phyloP scores from a whole-genome alignment of 164 flowering plant genomes.

The Tinospora cordifolia region DNA sequence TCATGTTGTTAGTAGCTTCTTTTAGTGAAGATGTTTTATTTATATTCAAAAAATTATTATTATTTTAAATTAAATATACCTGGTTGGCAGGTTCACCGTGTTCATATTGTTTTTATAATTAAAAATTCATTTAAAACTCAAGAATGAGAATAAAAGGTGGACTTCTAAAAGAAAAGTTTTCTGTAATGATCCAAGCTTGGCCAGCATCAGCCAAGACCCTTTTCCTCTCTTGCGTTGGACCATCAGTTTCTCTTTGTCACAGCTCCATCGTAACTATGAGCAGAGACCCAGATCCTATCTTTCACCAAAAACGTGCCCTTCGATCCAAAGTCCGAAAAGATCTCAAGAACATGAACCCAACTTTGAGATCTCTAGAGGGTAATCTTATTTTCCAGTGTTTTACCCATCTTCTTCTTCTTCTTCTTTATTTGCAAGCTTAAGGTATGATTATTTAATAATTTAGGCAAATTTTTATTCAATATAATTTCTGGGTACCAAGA shows the following conservation, averaged over 20 bases:
- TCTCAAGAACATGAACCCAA: conserved; percentile 64
- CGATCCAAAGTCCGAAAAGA: conserved; percentile 53
- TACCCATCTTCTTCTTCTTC: background rate
- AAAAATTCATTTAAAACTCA: background rate
- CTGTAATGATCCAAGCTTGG: conserved; percentile 12
- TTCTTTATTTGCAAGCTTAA: no score
- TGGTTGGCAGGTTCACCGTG: background rate
- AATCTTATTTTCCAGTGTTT: no score
- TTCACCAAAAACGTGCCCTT: conserved; percentile 51
- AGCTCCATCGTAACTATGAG: conserved; percentile 19
- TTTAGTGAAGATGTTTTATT: no score
- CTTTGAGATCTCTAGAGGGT: conserved; percentile 30
- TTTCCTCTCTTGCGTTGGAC: conserved; percentile 8
- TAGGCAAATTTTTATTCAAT: background rate
- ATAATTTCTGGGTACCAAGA: background rate
- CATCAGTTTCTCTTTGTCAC: background rate
- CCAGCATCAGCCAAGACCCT: conserved; percentile 12
- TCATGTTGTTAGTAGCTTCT: no score
- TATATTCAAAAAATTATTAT: no score
- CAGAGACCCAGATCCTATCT: conserved; percentile 24
- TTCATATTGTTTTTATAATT: background rate
- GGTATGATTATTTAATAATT: background rate
- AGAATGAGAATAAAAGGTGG: background rate
- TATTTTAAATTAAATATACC: background rate
- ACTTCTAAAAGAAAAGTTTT: conserved; percentile 5